Percentiles rank a stretch among this genome's conserved stretches.
phyloP scores from a whole-genome alignment of 2,329 filamentous ascomycete species.

The Trichophyton schoenleinii region DNA sequence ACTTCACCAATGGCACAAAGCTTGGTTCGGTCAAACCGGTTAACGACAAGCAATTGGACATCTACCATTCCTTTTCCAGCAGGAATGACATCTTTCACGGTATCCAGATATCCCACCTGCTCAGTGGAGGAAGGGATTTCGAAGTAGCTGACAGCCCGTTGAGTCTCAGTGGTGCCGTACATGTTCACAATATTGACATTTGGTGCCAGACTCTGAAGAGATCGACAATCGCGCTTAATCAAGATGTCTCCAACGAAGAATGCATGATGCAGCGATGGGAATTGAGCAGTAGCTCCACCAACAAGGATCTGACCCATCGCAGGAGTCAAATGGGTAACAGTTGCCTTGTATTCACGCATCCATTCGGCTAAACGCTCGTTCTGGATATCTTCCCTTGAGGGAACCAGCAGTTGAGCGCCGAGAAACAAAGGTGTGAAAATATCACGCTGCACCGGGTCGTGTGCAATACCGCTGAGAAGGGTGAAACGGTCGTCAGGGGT shows the following conservation, averaged over 20 bases:
- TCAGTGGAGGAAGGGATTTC: slow-evolving; percentile 56
- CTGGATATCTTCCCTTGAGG: slow-evolving; percentile 68
- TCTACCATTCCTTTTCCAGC: slow-evolving; percentile 77
- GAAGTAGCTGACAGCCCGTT: slow-evolving; percentile 69
- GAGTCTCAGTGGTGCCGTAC: slow-evolving; percentile 81
- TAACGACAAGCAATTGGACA: slow-evolving; percentile 76
- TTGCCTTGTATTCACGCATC: slow-evolving; percentile 64
- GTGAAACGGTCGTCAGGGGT: slow-evolving; percentile 64
- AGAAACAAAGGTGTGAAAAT: slow-evolving; percentile 87
- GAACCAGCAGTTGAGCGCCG: slow-evolving; percentile 65
- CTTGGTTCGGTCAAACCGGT: slow-evolving; percentile 52
- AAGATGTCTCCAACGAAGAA: slow-evolving; percentile 91
- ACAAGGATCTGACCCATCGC: slow-evolving; percentile 93
- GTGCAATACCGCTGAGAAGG: slow-evolving; percentile 69
- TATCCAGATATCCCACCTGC: slow-evolving; percentile 52
- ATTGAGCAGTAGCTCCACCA: slow-evolving; percentile 66
- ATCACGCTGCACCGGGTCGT: slow-evolving; percentile 46
- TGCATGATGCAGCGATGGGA: slow-evolving; percentile 61
- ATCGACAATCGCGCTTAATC: slow-evolving; percentile 68
- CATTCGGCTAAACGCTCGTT: slow-evolving; percentile 80
- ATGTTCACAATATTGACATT: slow-evolving; percentile 71
- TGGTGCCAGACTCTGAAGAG: slow-evolving; percentile 60
- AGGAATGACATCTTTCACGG: slow-evolving; percentile 63
- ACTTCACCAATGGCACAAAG: slow-evolving; percentile 69
- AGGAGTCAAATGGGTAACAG: slow-evolving; percentile 78